Base-by-base conservation (phyloP, 208 protist species). In the Crithidia sp. region DNA sequence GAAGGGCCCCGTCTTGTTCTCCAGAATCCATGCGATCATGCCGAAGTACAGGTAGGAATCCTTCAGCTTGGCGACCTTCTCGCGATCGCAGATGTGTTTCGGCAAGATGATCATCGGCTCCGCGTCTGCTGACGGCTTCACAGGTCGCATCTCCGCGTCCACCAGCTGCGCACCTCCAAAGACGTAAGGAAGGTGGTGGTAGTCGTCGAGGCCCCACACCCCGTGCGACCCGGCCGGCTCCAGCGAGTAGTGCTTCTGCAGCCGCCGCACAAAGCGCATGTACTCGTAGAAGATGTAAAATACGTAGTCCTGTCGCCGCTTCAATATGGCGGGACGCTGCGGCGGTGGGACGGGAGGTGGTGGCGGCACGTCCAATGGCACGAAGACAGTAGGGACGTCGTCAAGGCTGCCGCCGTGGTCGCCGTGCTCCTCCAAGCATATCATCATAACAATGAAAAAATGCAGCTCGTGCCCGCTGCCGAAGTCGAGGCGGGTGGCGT, bases 141-240 rank as follows among this genome's bases (percentile, higher is more conserved):
- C 47, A 0, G 63, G 50, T 5, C 43, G 81, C 14, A 72, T 45
- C 28, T 90, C 79, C 39, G 85, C 79, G 39, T 87, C 88, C 16
- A 96, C 88, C 0, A 99, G 88, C 91, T 99, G 99, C 13, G 97
- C 74, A 16, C 95, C 84, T 7, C 99, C 99, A 43, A 96, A 99
- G 2, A 99, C 75, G 78, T 99, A 99, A 4, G 97, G 95, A n/a
- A 99, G 74, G 82, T 99, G 98, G 66, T 99, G 97, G 73, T 99
- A 99, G 79, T 99, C 99, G 78, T 99, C 99, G 3, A 99, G 84
- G 12, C 98, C 97, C 98, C 98, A 99, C 36, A 99, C 98, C 19
- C 99, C 99, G 65, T 99, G 98, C 39, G 93, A 98, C 16, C 99
- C 98, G 2, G 98, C 98, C 9, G 98, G 98, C 86, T 99, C 98